These are phyloP conservation scores for Magnusiomyces sp. DNA, from an alignment of 1,139 yeast genomes.

Conservation along the genomic window DNA sequence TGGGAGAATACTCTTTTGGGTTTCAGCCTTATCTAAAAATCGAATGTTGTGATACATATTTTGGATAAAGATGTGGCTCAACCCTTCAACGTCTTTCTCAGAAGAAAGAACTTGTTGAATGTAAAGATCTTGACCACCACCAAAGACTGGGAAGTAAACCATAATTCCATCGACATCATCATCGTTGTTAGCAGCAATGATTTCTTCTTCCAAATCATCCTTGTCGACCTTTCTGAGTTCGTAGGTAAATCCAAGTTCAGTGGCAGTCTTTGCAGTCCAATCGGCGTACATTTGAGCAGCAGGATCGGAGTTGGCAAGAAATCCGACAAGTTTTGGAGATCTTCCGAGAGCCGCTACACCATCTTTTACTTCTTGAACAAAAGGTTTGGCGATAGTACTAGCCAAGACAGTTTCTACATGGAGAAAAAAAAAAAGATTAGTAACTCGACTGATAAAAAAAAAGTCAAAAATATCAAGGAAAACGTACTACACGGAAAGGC, in stretches of 20 bases:
- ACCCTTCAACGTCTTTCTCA: conserved; percentile 93
- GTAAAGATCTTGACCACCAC: conserved; percentile 90
- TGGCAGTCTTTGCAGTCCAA: conserved; percentile 92
- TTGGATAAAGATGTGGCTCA: conserved; percentile 83
- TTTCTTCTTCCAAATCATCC: conserved; percentile 76
- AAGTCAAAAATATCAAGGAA: neutral
- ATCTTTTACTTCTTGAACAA: conserved; percentile 57
- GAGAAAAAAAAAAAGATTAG: conserved; percentile 9
- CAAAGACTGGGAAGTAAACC: conserved; percentile 98
- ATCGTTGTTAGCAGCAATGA: conserved; percentile 75
- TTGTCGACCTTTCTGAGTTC: conserved; percentile 66
- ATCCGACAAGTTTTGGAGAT: conserved; percentile 76
- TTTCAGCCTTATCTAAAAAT: conserved; percentile 58
- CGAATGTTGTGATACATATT: conserved; percentile 90
- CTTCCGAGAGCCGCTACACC: conserved; percentile 46
- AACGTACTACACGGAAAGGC: too few species aligned
- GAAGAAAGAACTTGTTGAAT: conserved; percentile 79
- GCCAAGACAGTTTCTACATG: conserved; percentile 70
- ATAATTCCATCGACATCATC: conserved; percentile 79
- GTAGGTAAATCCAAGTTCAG: conserved; percentile 74
- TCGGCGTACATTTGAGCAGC: conserved; percentile 93
- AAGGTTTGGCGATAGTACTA: conserved; percentile 76
- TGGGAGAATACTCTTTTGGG: conserved; percentile 80
- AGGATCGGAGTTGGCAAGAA: conserved; percentile 86
- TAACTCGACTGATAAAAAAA: neutral